Percentiles rank a stretch among this genome's conserved stretches.
phyloP scores from a whole-genome alignment of 768 basidiomycete species.

The Russula emetica region DNA sequence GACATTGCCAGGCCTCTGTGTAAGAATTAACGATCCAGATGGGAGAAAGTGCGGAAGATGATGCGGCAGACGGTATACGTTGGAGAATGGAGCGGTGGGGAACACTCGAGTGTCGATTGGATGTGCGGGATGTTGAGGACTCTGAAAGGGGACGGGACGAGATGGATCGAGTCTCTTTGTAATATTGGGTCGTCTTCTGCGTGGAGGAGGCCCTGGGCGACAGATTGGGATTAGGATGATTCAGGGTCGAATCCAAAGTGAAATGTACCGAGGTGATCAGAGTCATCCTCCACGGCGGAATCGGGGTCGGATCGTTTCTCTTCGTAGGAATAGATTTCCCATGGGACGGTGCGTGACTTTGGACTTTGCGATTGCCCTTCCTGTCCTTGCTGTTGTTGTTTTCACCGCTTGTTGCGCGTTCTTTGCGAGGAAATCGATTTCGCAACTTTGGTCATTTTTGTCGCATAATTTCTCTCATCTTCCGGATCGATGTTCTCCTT shows the following conservation, averaged over 20 bases:
- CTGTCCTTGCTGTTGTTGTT: conserved; percentile 22
- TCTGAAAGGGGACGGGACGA: conserved; percentile 12
- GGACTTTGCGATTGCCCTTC: conserved; percentile 14
- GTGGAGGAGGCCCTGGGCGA: conserved; percentile 5
- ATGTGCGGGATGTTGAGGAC: conserved; percentile 43
- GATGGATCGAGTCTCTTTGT: neutral
- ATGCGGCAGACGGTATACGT: conserved; percentile 40
- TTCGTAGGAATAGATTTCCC: conserved; percentile 17
- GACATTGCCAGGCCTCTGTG: conserved; percentile 72
- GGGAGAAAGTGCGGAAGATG: neutral
- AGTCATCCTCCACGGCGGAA: conserved; percentile 20
- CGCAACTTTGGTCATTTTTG: conserved; percentile 41
- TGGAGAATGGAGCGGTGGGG: conserved; percentile 48
- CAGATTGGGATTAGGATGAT: neutral
- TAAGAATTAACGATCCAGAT: neutral
- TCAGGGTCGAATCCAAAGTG: too few relatives aligned
- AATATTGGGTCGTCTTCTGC: neutral
- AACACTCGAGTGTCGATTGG: conserved; percentile 27
- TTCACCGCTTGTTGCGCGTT: conserved; percentile 28
- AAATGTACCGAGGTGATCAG: conserved; percentile 4
- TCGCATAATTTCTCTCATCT: conserved; percentile 41
- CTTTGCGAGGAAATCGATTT: conserved; percentile 37
- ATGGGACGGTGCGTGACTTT: conserved; percentile 11
- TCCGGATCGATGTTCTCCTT: conserved; percentile 44
- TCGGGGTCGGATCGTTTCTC: conserved; percentile 23